Percentiles rank a stretch among this genome's conserved stretches.
These are phyloP conservation scores for Beauveria sp. DNA, from an alignment of 2,329 filamentous ascomycete species.

Conservation along the genomic window DNA sequence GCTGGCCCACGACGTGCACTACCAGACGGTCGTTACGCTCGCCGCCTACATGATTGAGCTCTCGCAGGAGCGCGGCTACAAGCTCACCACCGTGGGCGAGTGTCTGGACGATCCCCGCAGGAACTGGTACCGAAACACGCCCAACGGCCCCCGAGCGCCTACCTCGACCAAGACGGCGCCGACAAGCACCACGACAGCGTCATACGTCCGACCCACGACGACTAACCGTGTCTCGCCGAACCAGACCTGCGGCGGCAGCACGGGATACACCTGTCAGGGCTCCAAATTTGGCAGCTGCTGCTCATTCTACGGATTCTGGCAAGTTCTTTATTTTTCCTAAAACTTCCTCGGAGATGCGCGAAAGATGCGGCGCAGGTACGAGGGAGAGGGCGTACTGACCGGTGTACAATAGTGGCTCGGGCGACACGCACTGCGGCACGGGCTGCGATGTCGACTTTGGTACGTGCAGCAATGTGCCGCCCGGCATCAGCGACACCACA, in stretches of 20 bases:
- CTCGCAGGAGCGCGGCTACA: conserved; percentile 34
- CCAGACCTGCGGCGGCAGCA: conserved; percentile 28
- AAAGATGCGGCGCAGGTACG: neutral
- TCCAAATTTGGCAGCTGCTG: conserved; percentile 32
- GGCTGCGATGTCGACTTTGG: conserved; percentile 31
- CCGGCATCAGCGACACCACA: conserved; percentile 23
- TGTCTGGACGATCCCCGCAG: conserved; percentile 45
- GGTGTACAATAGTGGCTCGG: conserved; percentile 21
- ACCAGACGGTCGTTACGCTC: conserved; percentile 37
- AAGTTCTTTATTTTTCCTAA: conserved; percentile 11
- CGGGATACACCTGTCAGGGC: conserved; percentile 28
- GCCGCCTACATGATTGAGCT: conserved; percentile 34
- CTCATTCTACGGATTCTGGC: conserved; percentile 34
- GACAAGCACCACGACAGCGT: conserved; percentile 13
- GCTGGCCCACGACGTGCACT: conserved; percentile 46
- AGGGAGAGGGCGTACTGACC: neutral
- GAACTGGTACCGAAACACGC: conserved; percentile 42
- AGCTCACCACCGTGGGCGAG: conserved; percentile 47
- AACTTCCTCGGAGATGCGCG: too few species aligned
- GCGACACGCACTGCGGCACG: conserved; percentile 27
- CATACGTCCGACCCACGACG: conserved; percentile 14
- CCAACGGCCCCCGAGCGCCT: conserved; percentile 11
- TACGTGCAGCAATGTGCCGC: conserved; percentile 20
- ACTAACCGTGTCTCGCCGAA: conserved; percentile 24
- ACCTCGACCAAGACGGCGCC: conserved; percentile 12